Evolutionary conservation across 108 stramenopile species (phyloP), one percentile per base, ranked within the genome.

Genomic region (Cyclotella sp.): DNA sequence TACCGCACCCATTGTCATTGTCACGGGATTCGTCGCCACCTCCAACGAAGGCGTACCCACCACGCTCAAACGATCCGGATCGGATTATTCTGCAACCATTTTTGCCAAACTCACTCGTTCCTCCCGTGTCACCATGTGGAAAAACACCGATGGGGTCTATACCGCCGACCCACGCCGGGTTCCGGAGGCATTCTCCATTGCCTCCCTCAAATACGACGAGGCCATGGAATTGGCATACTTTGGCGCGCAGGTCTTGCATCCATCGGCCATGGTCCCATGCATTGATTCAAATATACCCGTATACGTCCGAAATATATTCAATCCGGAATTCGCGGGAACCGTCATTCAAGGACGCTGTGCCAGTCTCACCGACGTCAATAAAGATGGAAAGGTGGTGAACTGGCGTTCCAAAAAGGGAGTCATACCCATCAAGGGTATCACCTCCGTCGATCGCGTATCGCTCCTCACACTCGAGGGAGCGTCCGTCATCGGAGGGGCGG

Each of bases 211-310:
- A 58, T 96, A 93, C 85, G 91, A 91, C 69, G 95, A 96, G 76
- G 95, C 95, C 29, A 88, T 96, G 89, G 95, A 96, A 72, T 88
- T 96, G 30, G 95, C 95, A 24, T 96, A 93, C 73, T 96, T 96
- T 78, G 95, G 95, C 41, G 95, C 95, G 12, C 92, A 96, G 70
- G 93, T 94, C 10, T 76, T 96, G 45, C 91, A 96, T 82, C 95
- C 95, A 19, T 88, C 84, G 41, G 93, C 95, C 41, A 93, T 94
- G 94, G 79, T 77, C 13, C 89, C 90, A 8, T 89, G 87, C 54
- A 88, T 89, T 60, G 89, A 88, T 70, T 70, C 75, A 6, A 85
- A 83, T 57, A 92, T 96, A 62, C 95, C 95, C 24, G 90, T 96
- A 41, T 93, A 84, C 47, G 90, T 96, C 28, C 60, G 91, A 24